Evolutionary conservation across 1,284 basidiomycete species (phyloP), one percentile per base, ranked within the genome.

Genomic region (Pyrrhoderma noxium): DNA sequence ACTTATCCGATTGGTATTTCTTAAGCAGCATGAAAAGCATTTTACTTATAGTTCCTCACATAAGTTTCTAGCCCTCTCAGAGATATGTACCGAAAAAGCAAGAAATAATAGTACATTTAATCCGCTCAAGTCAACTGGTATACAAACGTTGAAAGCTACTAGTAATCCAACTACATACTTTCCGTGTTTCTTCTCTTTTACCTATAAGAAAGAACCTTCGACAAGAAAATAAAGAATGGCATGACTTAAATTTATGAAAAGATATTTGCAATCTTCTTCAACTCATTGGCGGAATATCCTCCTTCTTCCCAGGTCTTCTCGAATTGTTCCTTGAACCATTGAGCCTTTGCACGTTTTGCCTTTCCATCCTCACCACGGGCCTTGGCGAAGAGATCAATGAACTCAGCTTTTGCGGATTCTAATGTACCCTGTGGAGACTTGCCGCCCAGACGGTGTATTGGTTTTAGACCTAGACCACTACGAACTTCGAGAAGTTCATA

Each of bases 401-500:
- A 19, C 37, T 54, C 53, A 8, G 31, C 8, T 13, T 22, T 34
- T 7, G 50, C 16, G 16, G 53, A 47, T 5, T 50, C 48, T 13
- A 50, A 11, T 8, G 48, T 50, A 8, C 53, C 53, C 7, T 35
- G 14, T 2, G 53, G 48, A 2, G 47, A 18, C 23, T 44, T 36
- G 27, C 43, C 23, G 1, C 44, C 48, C 3, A 54, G 53, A 1
- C 53, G 42, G 42, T 51, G 49, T 8, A 58, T 39, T 47, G 58
- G 60, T 37, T 51, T 52, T 18, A 60, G 49, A 2, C 60, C 62
- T 44, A 58, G 37, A 4, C 60, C 62, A 9, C 22, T 59, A 16
- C 64, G 60, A 9, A 60, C 59, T 47, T 65, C 62, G 44, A 62
- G 41, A 5, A 65, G 56, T 58, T 65, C 63, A 52, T 64, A 64